A percentile compares a stretch with the other conserved stretches of the same genome.
Evolutionary conservation across 2,329 filamentous ascomycete genomes (phyloP).

Genomic region (Aureobasidium namibiae): DNA sequence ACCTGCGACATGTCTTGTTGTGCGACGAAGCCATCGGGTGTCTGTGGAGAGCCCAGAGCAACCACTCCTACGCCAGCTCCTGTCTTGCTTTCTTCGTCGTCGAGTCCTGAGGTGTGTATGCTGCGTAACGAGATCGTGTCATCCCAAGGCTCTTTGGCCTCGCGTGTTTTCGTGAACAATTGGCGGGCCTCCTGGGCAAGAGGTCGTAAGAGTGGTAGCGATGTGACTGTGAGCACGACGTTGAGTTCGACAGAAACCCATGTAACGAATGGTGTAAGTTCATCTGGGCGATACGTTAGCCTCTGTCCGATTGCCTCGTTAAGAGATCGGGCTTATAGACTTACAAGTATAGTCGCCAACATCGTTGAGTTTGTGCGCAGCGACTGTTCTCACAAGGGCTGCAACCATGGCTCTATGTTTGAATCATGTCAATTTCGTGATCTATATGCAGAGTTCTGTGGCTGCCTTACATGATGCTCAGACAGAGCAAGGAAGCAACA

Average conservation of each 20-base stretch:
- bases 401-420: slow-evolving; percentile 21
- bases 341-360: slow-evolving; percentile 23
- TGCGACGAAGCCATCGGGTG: slow-evolving; percentile 14
- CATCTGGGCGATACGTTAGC: slow-evolving; percentile 5
- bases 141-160: slow-evolving; percentile 10
- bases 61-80: slow-evolving; percentile 9
- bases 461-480: slow-evolving; percentile 19
- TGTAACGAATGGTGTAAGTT: slow-evolving; percentile 21
- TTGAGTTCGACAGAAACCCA: slow-evolving; percentile 26
- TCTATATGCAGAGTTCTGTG: not conserved
- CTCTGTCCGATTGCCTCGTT: not conserved
- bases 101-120: not conserved
- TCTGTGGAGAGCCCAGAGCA: slow-evolving; percentile 13
- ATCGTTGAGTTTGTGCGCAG: slow-evolving; percentile 20
- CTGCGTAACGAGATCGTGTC: slow-evolving; percentile 9
- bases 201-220: slow-evolving; percentile 23
- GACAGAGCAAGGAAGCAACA: slow-evolving; percentile 20
- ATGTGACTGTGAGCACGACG: slow-evolving; percentile 27
- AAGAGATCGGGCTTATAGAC: not conserved
- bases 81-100: slow-evolving; percentile 13
- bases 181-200: slow-evolving; percentile 17
- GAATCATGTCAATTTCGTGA: not conserved
- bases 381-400: slow-evolving; percentile 24
- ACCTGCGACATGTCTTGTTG: slow-evolving; percentile 15
- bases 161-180: slow-evolving; percentile 14